phyloP scores from a whole-genome alignment of 768 basidiomycete species.

The Macrocybe gigantea region DNA sequence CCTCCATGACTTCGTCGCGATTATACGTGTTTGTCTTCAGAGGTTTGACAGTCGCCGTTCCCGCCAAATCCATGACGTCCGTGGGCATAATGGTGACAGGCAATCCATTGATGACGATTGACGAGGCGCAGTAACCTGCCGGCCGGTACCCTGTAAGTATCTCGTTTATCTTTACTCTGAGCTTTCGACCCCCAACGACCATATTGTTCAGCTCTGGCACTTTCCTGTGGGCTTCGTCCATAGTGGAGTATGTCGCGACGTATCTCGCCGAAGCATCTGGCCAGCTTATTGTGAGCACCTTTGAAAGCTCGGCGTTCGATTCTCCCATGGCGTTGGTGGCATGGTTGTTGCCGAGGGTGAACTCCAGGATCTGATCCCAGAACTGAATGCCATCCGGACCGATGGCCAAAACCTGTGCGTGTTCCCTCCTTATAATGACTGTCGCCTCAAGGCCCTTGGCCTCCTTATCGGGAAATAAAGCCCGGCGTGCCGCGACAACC shows the following conservation, averaged over 20 bases:
- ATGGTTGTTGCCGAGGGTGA: conserved; percentile 36
- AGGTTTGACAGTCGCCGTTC: conserved; percentile 12
- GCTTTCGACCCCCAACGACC: conserved; percentile 31
- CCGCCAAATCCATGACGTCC: conserved; percentile 24
- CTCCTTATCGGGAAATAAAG: too few species aligned
- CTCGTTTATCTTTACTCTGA: conserved; percentile 41
- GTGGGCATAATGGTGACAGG: conserved; percentile 18
- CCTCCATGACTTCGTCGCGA: conserved; percentile 12
- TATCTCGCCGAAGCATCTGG: conserved; percentile 38
- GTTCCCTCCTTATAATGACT: conserved; percentile 13
- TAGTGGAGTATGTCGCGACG: conserved; percentile 34
- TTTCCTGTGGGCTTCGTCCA: conserved; percentile 26
- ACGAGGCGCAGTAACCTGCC: conserved; percentile 18
- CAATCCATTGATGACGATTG: conserved; percentile 40
- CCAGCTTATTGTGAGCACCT: conserved; percentile 48
- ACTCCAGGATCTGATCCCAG: conserved; percentile 30
- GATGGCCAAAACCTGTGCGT: conserved; percentile 32
- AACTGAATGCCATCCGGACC: conserved; percentile 47
- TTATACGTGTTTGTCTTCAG: conserved; percentile 17
- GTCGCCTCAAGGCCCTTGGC: too few species aligned
- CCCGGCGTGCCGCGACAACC: too few species aligned
- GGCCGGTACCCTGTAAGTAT: conserved; percentile 25
- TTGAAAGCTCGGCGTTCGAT: conserved; percentile 14
- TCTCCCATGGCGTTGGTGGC: conserved; percentile 36
- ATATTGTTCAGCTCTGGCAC: conserved; percentile 29